Base-by-base conservation (phyloP, 768 basidiomycete species). In the Nidula microcarpa region DNA sequence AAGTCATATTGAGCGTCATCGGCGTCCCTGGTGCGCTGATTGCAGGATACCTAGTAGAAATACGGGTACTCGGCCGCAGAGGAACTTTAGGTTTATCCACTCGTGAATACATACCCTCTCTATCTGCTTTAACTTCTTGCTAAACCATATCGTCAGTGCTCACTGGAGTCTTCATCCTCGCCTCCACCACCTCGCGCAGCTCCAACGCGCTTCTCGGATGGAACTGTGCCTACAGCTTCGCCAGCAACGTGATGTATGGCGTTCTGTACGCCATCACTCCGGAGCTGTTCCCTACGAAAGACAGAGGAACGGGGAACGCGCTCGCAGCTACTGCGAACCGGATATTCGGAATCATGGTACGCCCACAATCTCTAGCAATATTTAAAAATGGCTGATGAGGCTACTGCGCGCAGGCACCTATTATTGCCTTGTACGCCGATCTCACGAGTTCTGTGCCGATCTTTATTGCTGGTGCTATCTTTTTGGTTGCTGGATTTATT, bases 191-290 rank as follows among this genome's bases (percentile, higher is more conserved):
- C n/a, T 79, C 89, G 33, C 77, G 81, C 59, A 83, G 78, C 54
- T 87, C 85, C 6, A 74, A 85, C 55, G 75, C 80, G 30, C 75
- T 91, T 41, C 74, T 91, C 23, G 89, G 83, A 46, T 91, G 89
- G 89, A 90, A 91, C 67, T 91, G 87, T 62, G 87, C 79, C 7
- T 88, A 87, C 57, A 75, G 71, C n/a, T 86, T 86, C 49, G 62
- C 62, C 6, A 66, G 65, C 51, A 68, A 86, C 74, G 80, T 87
- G 56, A 89, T 89, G 87, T 89, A 86, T 49, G 86, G 88, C 5
- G 86, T 89, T 2, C 60, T 90, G 43, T 89, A 87, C 59, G 85
- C 86, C 14, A 66, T 86, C 47, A 82, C 87, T 0, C 80, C 86
- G 0, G 86, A 90, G 65, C 72, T 86, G 4, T 87, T 88, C 64